Evolutionary conservation across 2,329 filamentous ascomycete genomes (phyloP).

Genomic region (Orbilia javanica): DNA sequence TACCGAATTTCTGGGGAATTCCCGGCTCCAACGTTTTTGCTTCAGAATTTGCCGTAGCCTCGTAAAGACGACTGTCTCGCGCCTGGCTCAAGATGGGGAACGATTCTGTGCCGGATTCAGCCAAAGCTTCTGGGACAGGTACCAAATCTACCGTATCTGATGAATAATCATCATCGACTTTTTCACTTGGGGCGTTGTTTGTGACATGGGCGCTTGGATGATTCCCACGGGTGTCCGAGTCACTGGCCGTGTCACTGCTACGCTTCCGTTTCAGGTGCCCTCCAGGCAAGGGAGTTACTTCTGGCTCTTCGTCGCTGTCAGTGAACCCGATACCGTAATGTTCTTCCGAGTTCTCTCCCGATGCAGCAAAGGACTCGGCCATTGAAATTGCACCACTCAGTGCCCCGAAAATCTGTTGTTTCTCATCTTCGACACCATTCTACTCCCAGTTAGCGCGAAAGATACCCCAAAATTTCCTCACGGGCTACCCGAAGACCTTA

Average conservation of each 20-base stretch:
- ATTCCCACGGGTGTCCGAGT: slow-evolving; percentile 5
- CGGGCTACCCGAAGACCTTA: slow-evolving; percentile 5
- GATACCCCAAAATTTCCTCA: slow-evolving; percentile 32
- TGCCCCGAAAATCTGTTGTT: slow-evolving; percentile 44
- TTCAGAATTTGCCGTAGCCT: slow-evolving; percentile 3
- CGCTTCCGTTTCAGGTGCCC: slow-evolving; percentile 53
- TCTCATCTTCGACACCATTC: slow-evolving; percentile 54
- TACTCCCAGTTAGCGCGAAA: slow-evolving; percentile 37
- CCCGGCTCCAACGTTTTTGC: slow-evolving; percentile 18
- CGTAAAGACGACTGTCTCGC: slow-evolving; percentile 7
- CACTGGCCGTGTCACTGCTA: slow-evolving; percentile 18
- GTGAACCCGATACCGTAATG: slow-evolving; percentile 28
- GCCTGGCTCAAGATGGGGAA: slow-evolving; percentile 44
- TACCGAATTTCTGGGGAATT: slow-evolving; percentile 53
- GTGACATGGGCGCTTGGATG: neutral
- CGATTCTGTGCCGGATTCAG: slow-evolving; percentile 20
- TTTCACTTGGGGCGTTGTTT: neutral
- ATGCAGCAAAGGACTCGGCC: slow-evolving; percentile 40
- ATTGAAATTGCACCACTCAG: slow-evolving; percentile 56
- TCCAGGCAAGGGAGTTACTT: slow-evolving; percentile 14
- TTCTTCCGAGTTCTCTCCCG: slow-evolving; percentile 54
- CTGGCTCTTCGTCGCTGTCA: slow-evolving; percentile 39
- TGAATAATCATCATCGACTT: slow-evolving; percentile 34
- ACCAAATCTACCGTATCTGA: slow-evolving; percentile 49
- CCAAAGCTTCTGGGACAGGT: slow-evolving; percentile 15